phyloP scores from a whole-genome alignment of 1,284 basidiomycete genomes.

The Fomitopsis schrenkii region DNA sequence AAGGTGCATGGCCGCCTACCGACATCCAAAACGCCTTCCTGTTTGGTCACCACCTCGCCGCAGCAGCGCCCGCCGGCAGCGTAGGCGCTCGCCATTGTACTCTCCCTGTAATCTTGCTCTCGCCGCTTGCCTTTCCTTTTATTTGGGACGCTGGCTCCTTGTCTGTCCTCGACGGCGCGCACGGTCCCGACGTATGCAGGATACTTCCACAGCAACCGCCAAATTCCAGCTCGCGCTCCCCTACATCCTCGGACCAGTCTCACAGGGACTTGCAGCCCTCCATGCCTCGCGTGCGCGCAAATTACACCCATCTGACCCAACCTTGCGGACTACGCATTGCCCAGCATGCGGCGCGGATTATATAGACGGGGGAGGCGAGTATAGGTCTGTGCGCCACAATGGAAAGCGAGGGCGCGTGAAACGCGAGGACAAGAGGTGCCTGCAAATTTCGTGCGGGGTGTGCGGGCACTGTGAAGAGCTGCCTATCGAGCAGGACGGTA shows the following conservation, averaged over 20 bases:
- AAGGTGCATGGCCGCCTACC: conserved; percentile 1
- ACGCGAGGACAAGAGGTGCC: conserved; percentile 8
- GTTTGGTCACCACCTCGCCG: conserved; percentile 13
- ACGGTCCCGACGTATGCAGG: conserved; percentile 10
- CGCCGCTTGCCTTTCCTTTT: not conserved
- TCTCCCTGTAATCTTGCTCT: not conserved
- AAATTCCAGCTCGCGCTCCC: conserved; percentile 48
- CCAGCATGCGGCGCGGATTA: conserved; percentile 46
- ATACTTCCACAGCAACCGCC: conserved; percentile 28
- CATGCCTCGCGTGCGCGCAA: conserved; percentile 41
- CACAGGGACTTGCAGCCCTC: conserved; percentile 55
- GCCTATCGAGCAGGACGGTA: conserved; percentile 10
- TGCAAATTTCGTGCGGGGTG: conserved; percentile 21
- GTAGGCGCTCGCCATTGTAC: not conserved
- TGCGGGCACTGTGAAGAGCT: conserved; percentile 23
- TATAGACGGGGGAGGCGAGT: conserved; percentile 25
- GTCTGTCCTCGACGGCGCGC: not conserved
- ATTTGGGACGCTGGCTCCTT: not conserved
- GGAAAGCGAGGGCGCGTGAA: conserved; percentile 8
- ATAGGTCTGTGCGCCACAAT: conserved; percentile 18
- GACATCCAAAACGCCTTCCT: conserved; percentile 13
- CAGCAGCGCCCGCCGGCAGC: not conserved
- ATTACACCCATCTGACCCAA: conserved; percentile 26
- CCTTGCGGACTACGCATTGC: conserved; percentile 36
- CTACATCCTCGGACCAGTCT: conserved; percentile 40